phyloP scores from a whole-genome alignment of 805 yeast species.

The Yarrowia sp. region DNA sequence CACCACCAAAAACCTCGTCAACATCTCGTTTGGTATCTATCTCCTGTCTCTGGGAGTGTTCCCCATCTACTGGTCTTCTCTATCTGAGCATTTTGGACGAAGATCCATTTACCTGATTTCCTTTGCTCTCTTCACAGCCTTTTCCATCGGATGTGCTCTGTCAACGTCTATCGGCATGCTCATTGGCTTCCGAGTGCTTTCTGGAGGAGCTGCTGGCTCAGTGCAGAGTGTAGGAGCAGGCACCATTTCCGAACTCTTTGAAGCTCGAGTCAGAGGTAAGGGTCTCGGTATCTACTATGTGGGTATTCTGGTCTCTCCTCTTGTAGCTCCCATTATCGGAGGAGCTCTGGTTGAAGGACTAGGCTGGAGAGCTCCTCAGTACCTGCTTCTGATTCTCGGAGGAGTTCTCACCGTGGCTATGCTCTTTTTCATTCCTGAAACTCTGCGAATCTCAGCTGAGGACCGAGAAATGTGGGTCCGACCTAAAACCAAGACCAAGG shows the following conservation, averaged over 20 bases:
- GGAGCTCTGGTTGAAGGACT: slow-evolving; percentile 73
- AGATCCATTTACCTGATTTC: slow-evolving; percentile 75
- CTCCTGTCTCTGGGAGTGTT: slow-evolving; percentile 74
- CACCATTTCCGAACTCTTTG: slow-evolving; percentile 75
- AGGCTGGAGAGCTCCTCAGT: slow-evolving; percentile 91
- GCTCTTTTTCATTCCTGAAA: slow-evolving; percentile 75
- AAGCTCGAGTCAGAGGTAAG: slow-evolving; percentile 71
- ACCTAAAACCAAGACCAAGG: slow-evolving; percentile 6
- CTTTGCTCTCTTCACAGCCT: slow-evolving; percentile 66
- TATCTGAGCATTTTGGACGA: slow-evolving; percentile 78
- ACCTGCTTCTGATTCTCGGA: slow-evolving; percentile 76
- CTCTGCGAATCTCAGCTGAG: slow-evolving; percentile 56
- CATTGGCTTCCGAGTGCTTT: slow-evolving; percentile 70
- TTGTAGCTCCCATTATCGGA: slow-evolving; percentile 79
- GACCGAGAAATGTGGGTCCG: slow-evolving; percentile 34
- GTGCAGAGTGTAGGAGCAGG: slow-evolving; percentile 94
- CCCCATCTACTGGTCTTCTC: slow-evolving; percentile 89
- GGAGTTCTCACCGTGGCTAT: slow-evolving; percentile 60
- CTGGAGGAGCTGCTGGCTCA: slow-evolving; percentile 83
- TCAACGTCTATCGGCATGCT: slow-evolving; percentile 66
- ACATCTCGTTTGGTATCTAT: slow-evolving; percentile 81
- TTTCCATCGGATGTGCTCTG: slow-evolving; percentile 74
- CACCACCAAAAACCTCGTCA: slow-evolving; percentile 67
- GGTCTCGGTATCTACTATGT: slow-evolving; percentile 82
- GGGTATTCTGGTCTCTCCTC: slow-evolving; percentile 83